Evolutionary conservation across 768 basidiomycete genomes (phyloP).

Genomic region (Collybiopsis luxurians): DNA sequence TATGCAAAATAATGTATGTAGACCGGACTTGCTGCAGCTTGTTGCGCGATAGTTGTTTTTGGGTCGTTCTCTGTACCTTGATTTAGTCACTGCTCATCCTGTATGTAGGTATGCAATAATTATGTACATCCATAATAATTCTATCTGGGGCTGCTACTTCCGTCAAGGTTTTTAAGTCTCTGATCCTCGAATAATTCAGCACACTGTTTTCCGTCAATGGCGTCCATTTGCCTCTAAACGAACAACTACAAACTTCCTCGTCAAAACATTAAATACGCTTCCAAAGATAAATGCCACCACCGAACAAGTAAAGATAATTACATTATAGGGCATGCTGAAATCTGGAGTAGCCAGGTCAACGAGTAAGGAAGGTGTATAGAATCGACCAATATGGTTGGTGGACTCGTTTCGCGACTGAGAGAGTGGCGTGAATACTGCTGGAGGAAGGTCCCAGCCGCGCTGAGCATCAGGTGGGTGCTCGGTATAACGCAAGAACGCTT

Average conservation of each 20-base stretch:
- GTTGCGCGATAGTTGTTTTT: too few relatives aligned
- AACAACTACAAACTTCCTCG: conserved; percentile 72
- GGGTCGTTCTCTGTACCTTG: too few relatives aligned
- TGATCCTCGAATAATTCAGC: too few relatives aligned
- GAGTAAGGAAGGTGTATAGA: conserved; percentile 82
- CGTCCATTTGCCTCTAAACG: conserved; percentile 18
- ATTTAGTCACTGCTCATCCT: too few relatives aligned
- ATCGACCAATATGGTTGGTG: conserved; percentile 29
- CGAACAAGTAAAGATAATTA: conserved; percentile 94
- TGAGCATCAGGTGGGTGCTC: conserved; percentile 96
- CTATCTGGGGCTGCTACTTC: too few relatives aligned
- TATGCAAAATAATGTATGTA: conserved; percentile 5
- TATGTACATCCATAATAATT: too few relatives aligned
- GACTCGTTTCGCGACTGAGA: conserved; percentile 8
- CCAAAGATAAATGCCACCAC: conserved; percentile 93
- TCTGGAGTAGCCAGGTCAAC: conserved; percentile 97
- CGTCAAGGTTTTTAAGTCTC: too few relatives aligned
- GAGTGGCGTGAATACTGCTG: conserved; percentile 67
- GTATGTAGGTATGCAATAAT: too few relatives aligned
- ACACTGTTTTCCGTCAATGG: too few relatives aligned
- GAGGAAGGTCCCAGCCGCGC: conserved; percentile 90
- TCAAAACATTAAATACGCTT: conserved; percentile 83
- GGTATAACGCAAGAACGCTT: conserved; percentile 88
- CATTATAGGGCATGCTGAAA: conserved; percentile 99
- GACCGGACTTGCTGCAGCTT: too few relatives aligned